phyloP scores from a whole-genome alignment of 805 yeast species.

The Metschnikowia aberdeeniae region DNA sequence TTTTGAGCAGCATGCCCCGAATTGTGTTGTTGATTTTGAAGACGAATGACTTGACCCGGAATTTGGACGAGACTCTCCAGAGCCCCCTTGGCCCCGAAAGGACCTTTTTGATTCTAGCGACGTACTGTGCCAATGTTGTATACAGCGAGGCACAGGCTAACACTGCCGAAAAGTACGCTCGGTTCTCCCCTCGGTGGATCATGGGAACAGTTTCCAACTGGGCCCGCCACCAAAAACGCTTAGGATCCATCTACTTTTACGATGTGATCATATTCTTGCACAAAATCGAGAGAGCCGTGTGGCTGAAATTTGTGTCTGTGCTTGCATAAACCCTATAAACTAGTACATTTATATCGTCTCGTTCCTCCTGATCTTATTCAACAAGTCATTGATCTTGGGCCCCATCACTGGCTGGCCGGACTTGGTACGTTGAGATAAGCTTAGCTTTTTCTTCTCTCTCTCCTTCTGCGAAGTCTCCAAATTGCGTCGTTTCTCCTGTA shows the following conservation, averaged over 20 bases:
- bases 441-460: conserved; percentile 41
- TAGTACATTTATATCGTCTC: conserved; percentile 3
- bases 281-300: conserved; percentile 5
- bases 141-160: conserved; percentile 59
- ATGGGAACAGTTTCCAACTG: conserved; percentile 22
- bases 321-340: neutral
- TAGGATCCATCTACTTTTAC: conserved; percentile 30
- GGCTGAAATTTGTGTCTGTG: neutral
- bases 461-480: conserved; percentile 37
- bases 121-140: conserved; percentile 80
- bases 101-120: conserved; percentile 83
- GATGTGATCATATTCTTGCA: conserved; percentile 28
- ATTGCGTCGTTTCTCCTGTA: conserved; percentile 34
- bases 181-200: conserved; percentile 21
- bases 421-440: conserved; percentile 49
- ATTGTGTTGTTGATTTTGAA: conserved; percentile 82
- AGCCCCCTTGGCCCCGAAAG: conserved; percentile 85
- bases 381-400: conserved; percentile 72
- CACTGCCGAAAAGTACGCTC: conserved; percentile 17
- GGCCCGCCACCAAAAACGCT: conserved; percentile 31
- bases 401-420: conserved; percentile 90
- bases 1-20: conserved; percentile 76
- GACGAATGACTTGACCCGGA: conserved; percentile 90
- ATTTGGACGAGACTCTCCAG: conserved; percentile 76
- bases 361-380: conserved; percentile 69